Evolutionary conservation across 345 rosid species (phyloP).

Genomic region (Syzygium jambos): DNA sequence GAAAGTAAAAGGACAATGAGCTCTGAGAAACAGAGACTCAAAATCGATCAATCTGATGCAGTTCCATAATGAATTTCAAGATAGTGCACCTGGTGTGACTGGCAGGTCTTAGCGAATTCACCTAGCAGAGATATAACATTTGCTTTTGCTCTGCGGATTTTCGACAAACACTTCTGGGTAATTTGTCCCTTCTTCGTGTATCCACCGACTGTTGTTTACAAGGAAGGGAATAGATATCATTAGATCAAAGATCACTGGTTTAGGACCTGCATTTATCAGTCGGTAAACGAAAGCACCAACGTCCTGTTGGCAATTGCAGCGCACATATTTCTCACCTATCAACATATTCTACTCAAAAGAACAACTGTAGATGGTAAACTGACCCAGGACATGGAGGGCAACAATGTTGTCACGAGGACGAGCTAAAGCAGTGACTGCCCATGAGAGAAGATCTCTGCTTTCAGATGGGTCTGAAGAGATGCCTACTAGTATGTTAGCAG

Average conservation of each 20-base stretch:
- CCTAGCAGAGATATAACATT: constrained; percentile 84
- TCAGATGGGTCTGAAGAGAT: constrained; percentile 51
- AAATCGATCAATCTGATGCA: background rate
- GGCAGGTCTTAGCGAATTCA: constrained; percentile 54
- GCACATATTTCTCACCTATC: background rate
- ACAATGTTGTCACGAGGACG: constrained; percentile 56
- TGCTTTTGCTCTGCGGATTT: constrained; percentile 65
- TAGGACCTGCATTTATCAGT: background rate
- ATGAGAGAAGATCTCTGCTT: constrained; percentile 58
- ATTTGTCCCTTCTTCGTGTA: constrained; percentile 36
- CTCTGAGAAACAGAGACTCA: background rate
- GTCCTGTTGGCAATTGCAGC: background rate
- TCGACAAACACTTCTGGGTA: constrained; percentile 24
- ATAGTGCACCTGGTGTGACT: constrained; percentile 40
- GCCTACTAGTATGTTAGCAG: constrained; percentile 63
- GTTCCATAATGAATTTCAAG: background rate
- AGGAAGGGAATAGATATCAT: background rate
- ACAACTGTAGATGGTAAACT: background rate
- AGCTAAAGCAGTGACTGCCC: constrained; percentile 81
- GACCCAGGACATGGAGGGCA: constrained; percentile 76
- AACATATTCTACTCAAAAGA: background rate
- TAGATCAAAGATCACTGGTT: background rate
- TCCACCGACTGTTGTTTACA: constrained; percentile 26
- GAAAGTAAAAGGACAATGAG: background rate
- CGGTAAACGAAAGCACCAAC: background rate